These are phyloP conservation scores for Tetracladium maxilliforme DNA, from an alignment of 2,329 filamentous ascomycete species.

Conservation along the genomic window DNA sequence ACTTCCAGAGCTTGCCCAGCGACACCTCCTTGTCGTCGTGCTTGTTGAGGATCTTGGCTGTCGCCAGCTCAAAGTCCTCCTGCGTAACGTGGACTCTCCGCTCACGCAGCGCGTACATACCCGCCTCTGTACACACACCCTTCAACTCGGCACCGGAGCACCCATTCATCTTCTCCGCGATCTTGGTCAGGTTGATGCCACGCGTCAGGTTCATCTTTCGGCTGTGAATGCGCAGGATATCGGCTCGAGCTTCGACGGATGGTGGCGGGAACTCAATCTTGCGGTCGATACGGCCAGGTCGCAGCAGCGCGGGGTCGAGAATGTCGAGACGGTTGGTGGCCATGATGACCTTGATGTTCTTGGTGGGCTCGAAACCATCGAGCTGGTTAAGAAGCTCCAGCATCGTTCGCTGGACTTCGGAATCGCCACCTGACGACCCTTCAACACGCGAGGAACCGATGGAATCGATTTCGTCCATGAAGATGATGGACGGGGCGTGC, in stretches of 20 bases:
- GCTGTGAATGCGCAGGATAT: constrained; percentile 95
- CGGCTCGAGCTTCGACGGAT: constrained; percentile 87
- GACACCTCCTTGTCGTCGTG: constrained; percentile 97
- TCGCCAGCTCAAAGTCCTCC: constrained; percentile 96
- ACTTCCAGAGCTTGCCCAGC: constrained; percentile 79
- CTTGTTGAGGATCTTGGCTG: constrained; percentile 98
- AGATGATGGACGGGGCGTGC: constrained; percentile 96
- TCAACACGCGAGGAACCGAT: constrained; percentile 96
- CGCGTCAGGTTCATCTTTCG: constrained; percentile 97
- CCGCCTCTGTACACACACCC: constrained; percentile 96
- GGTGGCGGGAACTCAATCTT: constrained; percentile 99
- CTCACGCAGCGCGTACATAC: constrained; percentile 95
- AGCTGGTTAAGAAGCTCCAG: constrained; percentile 95
- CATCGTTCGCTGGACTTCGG: constrained; percentile 97
- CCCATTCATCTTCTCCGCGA: constrained; percentile 99
- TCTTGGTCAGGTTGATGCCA: constrained; percentile 95
- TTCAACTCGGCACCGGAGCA: constrained; percentile 96
- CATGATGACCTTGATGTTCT: constrained; percentile 99
- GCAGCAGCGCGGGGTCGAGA: constrained; percentile 82
- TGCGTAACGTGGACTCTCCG: constrained; percentile 95
- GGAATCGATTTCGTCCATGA: constrained; percentile 99
- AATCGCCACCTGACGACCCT: constrained; percentile 87
- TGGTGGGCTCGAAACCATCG: constrained; percentile 96
- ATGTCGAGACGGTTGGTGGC: constrained; percentile 97
- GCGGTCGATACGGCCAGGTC: constrained; percentile 93